Conservation (phyloP, 257 asterid genomes). For the Asclepias syriaca region DNA sequence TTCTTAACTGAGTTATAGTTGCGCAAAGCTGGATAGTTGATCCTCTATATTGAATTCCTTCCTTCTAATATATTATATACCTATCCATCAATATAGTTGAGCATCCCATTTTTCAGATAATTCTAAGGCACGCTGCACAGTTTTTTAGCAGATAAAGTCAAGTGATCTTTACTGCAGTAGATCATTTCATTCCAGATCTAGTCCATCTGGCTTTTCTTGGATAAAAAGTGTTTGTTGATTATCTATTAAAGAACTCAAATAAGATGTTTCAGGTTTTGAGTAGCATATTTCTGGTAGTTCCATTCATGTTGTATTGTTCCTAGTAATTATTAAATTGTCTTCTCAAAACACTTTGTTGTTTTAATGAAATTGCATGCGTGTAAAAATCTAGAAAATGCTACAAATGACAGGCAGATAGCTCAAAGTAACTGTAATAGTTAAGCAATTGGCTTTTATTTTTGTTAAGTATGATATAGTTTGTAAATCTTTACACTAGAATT, state of each 20-base stretch:
- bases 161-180: background rate
- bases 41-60: background rate
- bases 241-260: background rate
- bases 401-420: background rate
- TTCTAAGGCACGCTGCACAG: background rate
- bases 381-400: background rate
- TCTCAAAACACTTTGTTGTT: background rate
- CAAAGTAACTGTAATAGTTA: background rate
- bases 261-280: background rate
- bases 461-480: background rate
- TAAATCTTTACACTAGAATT: background rate
- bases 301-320: background rate
- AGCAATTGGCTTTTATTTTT: background rate
- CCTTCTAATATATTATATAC: background rate
- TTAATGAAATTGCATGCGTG: background rate
- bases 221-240: background rate
- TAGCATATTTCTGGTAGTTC: background rate
- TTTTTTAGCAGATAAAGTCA: background rate
- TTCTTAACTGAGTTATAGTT: background rate
- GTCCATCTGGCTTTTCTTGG: background rate
- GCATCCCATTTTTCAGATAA: background rate
- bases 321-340: background rate
- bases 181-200: background rate
- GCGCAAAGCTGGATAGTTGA: background rate
- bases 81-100: background rate